Base-by-base conservation (phyloP, 805 yeast genomes). In the Yamadazyma phyllophila region DNA sequence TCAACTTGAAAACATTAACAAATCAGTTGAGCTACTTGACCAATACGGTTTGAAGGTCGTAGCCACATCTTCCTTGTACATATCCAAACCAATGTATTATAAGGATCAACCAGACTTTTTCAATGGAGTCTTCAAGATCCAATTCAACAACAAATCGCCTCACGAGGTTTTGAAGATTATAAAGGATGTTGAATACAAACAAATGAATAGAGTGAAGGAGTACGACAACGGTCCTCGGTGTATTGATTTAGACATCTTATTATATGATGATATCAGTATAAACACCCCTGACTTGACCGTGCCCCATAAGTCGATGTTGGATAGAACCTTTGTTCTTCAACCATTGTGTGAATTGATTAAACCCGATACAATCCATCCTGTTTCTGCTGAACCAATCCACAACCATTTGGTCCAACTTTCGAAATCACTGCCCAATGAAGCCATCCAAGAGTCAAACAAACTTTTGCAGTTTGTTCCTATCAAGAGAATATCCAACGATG, bases 61-160 rank as follows among this genome's bases (percentile, higher is more conserved):
- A 2, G 70, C 77, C 2, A 78, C 92, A 0, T 91, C 98, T 0
- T 80, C 95, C 0, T 66, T 92, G 44, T 94, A 88, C 62, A 81
- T 85, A 47, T 88, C 97, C 15, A 88, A 84, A 55, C 98, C 99
- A 33, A 92, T 94, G 98, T 94, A 90, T 63, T 81, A 76, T 51
- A 63, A 75, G 30, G 87, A 89, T 45, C 99, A 94, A 65, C 76
- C 81, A 2, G 82, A 81, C 55, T 94, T 94, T 58, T 68, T 82
- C 55, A 94, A 94, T 62, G 98, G 97, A 2, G 96, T 83, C 3
- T 59, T 88, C 12, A 79, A 83, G 51, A 70, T 86, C 12, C 48
- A 65, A n/a, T 91, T 97, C 0, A 52, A 52, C 0, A 69, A 83
- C 14, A 52, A 71, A 2, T 48, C 63, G 4, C 98, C 99, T 1